phyloP scores from a whole-genome alignment of 2,329 filamentous ascomycete genomes.

The Ascomycota sp. region DNA sequence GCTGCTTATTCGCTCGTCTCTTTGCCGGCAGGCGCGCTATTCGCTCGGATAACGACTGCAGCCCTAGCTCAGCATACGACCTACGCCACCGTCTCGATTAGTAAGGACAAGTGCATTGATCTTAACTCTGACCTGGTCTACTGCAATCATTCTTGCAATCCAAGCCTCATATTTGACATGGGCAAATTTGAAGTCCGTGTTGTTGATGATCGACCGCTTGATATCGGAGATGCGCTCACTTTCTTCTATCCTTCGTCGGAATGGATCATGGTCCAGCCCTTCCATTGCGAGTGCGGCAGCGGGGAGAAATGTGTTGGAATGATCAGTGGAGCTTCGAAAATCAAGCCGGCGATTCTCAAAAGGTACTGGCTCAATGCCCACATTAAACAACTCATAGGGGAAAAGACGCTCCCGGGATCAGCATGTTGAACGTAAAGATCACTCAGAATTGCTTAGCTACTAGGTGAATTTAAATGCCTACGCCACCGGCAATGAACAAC shows the following conservation, averaged over 20 bases:
- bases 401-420: not conserved
- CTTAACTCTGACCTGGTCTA: constrained; percentile 1
- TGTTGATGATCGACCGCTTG: not conserved
- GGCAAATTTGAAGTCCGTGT: not conserved
- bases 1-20: constrained; percentile 1
- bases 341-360: not conserved
- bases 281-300: constrained; percentile 1
- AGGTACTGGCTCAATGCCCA: not conserved
- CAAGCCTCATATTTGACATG: constrained; percentile 1
- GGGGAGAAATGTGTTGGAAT: not conserved
- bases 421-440: too few relatives aligned
- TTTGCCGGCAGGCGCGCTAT: not conserved
- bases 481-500: too few relatives aligned
- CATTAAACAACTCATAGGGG: not conserved
- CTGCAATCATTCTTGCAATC: constrained; percentile 1
- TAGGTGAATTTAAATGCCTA: too few relatives aligned
- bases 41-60: constrained; percentile 1
- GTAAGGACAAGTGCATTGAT: not conserved
- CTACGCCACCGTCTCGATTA: not conserved
- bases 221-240: not conserved
- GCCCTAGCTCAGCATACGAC: not conserved
- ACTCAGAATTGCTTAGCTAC: too few relatives aligned
- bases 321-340: not conserved
- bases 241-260: constrained; percentile 1
- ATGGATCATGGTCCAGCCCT: constrained; percentile 1